These are phyloP conservation scores for Fraxinus americana DNA, from an alignment of 257 asterid genomes.

Conservation along the genomic window DNA sequence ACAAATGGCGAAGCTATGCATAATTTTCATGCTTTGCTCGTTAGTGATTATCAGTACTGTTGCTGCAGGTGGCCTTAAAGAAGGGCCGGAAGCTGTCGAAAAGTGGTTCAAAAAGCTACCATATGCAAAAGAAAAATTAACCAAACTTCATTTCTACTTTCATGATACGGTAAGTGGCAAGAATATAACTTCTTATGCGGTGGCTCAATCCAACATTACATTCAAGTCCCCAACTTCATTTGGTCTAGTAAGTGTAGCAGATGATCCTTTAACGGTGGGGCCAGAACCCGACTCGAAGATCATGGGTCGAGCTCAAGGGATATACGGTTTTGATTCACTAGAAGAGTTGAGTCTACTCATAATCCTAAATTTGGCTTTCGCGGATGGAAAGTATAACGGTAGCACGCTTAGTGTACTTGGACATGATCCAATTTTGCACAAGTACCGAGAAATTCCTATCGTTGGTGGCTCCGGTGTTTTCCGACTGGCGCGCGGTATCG, in stretches of 20 bases:
- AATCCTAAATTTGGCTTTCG: slow-evolving; percentile 36
- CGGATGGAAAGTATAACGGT: slow-evolving; percentile 34
- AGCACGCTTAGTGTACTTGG: slow-evolving; percentile 43
- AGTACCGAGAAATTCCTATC: slow-evolving; percentile 36
- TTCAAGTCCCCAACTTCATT: slow-evolving; percentile 24
- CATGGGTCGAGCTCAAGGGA: slow-evolving; percentile 48
- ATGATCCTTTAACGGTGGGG: slow-evolving; percentile 32
- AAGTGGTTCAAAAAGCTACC: slow-evolving; percentile 14
- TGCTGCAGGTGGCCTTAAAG: background rate
- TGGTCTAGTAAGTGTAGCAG: slow-evolving; percentile 26
- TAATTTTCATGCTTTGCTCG: slow-evolving; percentile 7
- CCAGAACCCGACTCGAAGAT: slow-evolving; percentile 30
- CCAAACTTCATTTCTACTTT: slow-evolving; percentile 34
- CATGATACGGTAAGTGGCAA: slow-evolving; percentile 34
- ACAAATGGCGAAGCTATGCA: slow-evolving; percentile 10
- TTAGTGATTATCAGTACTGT: background rate
- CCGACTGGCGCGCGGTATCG: slow-evolving; percentile 43
- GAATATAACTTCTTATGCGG: slow-evolving; percentile 18
- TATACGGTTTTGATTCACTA: slow-evolving; percentile 23
- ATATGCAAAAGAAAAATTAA: slow-evolving; percentile 12
- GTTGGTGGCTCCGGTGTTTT: slow-evolving; percentile 53
- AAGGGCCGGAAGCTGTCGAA: slow-evolving; percentile 9
- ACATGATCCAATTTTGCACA: slow-evolving; percentile 9
- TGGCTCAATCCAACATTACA: slow-evolving; percentile 31
- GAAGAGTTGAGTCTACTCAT: slow-evolving; percentile 29